These are phyloP conservation scores for Rhododendron williamsianum DNA, from an alignment of 148 eudicot species.

Conservation along the genomic window DNA sequence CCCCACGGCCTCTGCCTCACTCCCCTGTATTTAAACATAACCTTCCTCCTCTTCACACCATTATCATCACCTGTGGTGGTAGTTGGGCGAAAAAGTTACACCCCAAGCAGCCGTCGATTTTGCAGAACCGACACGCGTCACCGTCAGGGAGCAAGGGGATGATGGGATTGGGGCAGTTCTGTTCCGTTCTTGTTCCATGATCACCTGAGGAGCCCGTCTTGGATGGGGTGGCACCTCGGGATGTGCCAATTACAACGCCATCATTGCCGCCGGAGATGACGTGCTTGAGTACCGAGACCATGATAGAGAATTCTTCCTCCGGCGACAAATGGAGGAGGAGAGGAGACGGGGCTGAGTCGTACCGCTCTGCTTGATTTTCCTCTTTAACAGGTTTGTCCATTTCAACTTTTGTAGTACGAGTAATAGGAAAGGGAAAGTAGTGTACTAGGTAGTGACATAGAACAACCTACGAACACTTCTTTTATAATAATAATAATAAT, in stretches of 20 bases:
- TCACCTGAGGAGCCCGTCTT: neutral
- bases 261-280: constrained; percentile 28
- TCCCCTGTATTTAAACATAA: constrained; percentile 41
- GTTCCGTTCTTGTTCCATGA: neutral
- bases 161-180: neutral
- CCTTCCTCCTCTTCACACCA: constrained; percentile 15
- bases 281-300: constrained; percentile 38
- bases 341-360: neutral
- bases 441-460: too few relatives aligned
- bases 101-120: constrained; percentile 23
- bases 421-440: too few relatives aligned
- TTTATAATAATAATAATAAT: too few relatives aligned
- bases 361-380: neutral
- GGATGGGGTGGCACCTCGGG: neutral
- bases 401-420: too few relatives aligned
- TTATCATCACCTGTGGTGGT: neutral
- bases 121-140: constrained; percentile 16
- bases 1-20: constrained; percentile 68
- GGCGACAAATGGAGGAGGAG: neutral
- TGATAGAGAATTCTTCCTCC: constrained; percentile 31
- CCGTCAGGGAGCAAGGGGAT: neutral
- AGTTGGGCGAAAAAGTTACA: constrained; percentile 19
- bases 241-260: neutral
- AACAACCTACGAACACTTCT: too few relatives aligned
- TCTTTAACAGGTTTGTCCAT: neutral